Evolutionary conservation across 31 red algal genomes (phyloP).

Genomic region (Endocladia muricata): DNA sequence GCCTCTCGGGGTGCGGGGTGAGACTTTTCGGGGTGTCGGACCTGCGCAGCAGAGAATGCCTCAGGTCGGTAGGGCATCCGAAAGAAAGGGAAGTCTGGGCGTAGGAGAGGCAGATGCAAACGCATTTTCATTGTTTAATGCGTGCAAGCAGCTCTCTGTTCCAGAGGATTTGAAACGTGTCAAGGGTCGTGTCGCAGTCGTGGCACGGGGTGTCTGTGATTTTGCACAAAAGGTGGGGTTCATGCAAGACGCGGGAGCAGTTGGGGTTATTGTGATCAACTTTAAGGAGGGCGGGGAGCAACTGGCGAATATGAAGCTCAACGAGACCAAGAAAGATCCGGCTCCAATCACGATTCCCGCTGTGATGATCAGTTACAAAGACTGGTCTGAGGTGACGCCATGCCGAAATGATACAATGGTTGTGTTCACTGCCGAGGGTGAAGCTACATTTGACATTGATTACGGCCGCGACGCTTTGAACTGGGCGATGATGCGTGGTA

Average conservation of each 20-base stretch:
- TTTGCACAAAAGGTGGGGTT: conserved; percentile 72
- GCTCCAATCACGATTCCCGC: conserved; percentile 62
- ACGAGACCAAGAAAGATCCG: conserved; percentile 18
- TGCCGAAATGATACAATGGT: conserved; percentile 56
- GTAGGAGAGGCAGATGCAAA: background rate
- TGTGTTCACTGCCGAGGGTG: conserved; percentile 64
- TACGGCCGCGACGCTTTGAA: conserved; percentile 83
- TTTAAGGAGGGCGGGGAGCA: conserved; percentile 43
- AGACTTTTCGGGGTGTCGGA: too few species aligned
- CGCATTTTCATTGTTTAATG: conserved; percentile 28
- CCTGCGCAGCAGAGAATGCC: too few species aligned
- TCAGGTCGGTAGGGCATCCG: too few species aligned
- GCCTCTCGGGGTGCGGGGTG: background rate
- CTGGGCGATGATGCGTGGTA: conserved; percentile 90
- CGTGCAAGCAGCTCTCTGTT: conserved; percentile 52
- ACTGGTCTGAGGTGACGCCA: conserved; percentile 62
- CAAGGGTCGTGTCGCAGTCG: conserved; percentile 52
- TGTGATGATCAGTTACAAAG: conserved; percentile 71
- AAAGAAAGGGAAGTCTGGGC: too few species aligned
- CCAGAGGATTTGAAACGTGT: conserved; percentile 24
- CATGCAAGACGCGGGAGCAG: conserved; percentile 82
- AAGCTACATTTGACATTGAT: conserved; percentile 63
- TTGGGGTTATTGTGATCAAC: conserved; percentile 86
- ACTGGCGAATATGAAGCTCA: conserved; percentile 81
- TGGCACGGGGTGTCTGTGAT: conserved; percentile 70